Percentiles rank a stretch among this genome's conserved stretches.
phyloP scores from a whole-genome alignment of 306 rosid genomes.

The Rosa rugosa region DNA sequence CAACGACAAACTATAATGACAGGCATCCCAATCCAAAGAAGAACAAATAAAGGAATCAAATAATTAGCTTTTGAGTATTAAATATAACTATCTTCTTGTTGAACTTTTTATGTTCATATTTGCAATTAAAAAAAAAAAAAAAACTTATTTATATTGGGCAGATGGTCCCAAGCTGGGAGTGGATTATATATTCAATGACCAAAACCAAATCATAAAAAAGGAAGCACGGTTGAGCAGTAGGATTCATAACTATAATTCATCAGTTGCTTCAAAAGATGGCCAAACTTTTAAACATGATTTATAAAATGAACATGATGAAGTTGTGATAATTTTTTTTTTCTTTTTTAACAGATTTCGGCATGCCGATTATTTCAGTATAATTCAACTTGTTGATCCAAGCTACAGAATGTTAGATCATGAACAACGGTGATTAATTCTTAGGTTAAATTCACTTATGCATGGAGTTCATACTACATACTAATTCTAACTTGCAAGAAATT shows the following conservation, averaged over 20 bases:
- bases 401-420: background rate
- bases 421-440: background rate
- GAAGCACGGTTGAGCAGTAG: background rate
- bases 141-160: background rate
- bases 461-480: background rate
- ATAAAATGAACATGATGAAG: background rate
- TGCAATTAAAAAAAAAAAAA: background rate
- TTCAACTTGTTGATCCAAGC: background rate
- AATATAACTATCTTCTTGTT: background rate
- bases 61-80: background rate
- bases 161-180: background rate
- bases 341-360: background rate
- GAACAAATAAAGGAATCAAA: background rate
- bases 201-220: background rate
- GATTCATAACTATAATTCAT: background rate
- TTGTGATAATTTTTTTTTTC: background rate
- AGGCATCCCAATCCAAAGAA: background rate
- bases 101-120: background rate
- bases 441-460: background rate
- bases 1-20: background rate
- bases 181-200: background rate
- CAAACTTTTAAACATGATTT: background rate
- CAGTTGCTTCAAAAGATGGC: constrained; percentile 7
- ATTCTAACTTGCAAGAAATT: background rate
- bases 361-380: background rate